Conservation (phyloP, 768 basidiomycete species). For the Ramaria rubella region DNA sequence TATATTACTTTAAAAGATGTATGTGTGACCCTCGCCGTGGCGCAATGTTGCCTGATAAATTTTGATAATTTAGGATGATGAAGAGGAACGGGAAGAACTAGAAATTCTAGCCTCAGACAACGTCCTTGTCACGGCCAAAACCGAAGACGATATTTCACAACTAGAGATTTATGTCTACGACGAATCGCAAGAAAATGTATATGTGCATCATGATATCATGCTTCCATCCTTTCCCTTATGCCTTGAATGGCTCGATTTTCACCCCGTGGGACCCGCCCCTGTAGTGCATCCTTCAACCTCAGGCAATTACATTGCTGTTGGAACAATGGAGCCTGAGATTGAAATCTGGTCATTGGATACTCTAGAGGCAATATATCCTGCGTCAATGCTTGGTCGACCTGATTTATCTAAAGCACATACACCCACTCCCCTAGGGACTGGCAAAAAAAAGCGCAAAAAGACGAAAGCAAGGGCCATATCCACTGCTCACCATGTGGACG, state of each 20-base stretch:
- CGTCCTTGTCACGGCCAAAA: constrained; percentile 87
- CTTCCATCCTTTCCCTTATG: constrained; percentile 96
- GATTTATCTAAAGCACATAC: constrained; percentile 76
- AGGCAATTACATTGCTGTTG: constrained; percentile 93
- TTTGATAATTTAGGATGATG: constrained; percentile 48
- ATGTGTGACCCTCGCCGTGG: constrained; percentile 21
- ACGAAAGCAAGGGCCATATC: constrained; percentile 55
- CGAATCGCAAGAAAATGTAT: constrained; percentile 84
- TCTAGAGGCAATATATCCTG: constrained; percentile 91
- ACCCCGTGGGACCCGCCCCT: constrained; percentile 45
- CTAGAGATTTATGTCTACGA: constrained; percentile 96
- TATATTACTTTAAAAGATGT: constrained; percentile 96
- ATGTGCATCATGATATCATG: constrained; percentile 96
- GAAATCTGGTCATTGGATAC: constrained; percentile 97
- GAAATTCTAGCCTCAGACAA: constrained; percentile 89
- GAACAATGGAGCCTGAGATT: constrained; percentile 94
- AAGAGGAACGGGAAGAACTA: constrained; percentile 83
- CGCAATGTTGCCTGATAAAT: neutral
- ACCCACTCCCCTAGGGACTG: constrained; percentile 76
- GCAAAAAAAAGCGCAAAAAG: constrained; percentile 95
- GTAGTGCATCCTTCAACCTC: constrained; percentile 24
- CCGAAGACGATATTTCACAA: constrained; percentile 93
- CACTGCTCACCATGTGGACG: constrained; percentile 81
- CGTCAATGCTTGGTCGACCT: constrained; percentile 83
- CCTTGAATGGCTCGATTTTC: constrained; percentile 97